Conservation (phyloP, 495 filamentous ascomycete species). For the Haplographium delicatum region DNA sequence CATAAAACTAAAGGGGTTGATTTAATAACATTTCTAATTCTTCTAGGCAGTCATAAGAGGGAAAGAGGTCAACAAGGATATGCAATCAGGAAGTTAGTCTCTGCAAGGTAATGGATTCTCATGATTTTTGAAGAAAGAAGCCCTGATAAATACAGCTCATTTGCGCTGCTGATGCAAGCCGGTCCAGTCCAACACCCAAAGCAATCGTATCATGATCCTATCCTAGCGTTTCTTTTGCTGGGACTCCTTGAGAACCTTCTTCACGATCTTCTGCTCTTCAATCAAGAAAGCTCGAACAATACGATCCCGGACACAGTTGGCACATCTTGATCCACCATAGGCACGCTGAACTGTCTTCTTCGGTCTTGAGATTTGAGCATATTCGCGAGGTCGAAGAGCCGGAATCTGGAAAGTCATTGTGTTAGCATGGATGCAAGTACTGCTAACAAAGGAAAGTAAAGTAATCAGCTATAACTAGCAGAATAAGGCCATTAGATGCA, state of each 20-base stretch:
- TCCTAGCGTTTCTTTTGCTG: slow-evolving; percentile 65
- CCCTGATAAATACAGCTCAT: slow-evolving; percentile 24
- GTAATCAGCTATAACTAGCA: neutral
- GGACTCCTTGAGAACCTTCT: slow-evolving; percentile 98
- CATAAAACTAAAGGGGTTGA: no score
- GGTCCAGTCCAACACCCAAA: slow-evolving; percentile 25
- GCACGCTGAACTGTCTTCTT: slow-evolving; percentile 99
- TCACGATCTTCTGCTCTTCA: slow-evolving; percentile 99
- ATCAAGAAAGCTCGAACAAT: slow-evolving; percentile 97
- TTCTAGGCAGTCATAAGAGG: no score
- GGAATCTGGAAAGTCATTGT: slow-evolving; percentile 59
- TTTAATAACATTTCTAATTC: no score
- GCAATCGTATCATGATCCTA: slow-evolving; percentile 15
- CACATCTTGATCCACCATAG: slow-evolving; percentile 96
- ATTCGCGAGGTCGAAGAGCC: slow-evolving; percentile 95
- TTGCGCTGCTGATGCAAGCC: slow-evolving; percentile 26
- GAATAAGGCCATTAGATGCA: no score
- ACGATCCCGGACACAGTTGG: slow-evolving; percentile 96
- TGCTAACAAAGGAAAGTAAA: no score
- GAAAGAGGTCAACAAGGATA: no score
- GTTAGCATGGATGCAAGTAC: slow-evolving; percentile 19
- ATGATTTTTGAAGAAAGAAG: slow-evolving; percentile 21
- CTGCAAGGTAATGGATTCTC: slow-evolving; percentile 14
- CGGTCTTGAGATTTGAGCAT: slow-evolving; percentile 89
- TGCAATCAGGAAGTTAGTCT: no score